These are phyloP conservation scores for Exophiala calicioides DNA, from an alignment of 2,329 filamentous ascomycete genomes.

Conservation along the genomic window DNA sequence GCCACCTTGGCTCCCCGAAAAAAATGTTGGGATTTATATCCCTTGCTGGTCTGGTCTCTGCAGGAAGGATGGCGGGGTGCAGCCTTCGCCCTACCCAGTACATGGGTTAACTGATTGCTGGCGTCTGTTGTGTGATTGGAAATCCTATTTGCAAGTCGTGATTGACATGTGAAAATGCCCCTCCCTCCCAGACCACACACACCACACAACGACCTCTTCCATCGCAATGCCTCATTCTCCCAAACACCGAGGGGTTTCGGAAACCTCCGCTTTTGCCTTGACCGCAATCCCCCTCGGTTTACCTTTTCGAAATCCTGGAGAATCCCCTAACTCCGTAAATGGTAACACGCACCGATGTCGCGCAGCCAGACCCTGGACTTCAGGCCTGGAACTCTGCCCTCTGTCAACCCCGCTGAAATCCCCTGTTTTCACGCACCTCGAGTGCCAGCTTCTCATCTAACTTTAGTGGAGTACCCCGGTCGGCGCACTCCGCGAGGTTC, in stretches of 20 bases:
- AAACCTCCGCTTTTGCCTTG: no score
- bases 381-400: neutral
- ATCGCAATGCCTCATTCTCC: no score
- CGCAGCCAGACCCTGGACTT: neutral
- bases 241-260: no score
- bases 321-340: neutral
- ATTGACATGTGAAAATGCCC: slow-evolving; percentile 5
- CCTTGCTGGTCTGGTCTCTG: slow-evolving; percentile 1
- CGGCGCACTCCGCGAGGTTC: no score
- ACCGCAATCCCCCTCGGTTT: no score
- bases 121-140: neutral
- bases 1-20: neutral
- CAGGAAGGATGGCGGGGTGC: slow-evolving; percentile 4
- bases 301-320: neutral
- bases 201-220: neutral
- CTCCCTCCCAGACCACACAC: neutral
- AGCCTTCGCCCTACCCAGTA: neutral
- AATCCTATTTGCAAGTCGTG: neutral
- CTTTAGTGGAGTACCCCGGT: no score
- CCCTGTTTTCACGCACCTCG: neutral
- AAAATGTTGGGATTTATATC: slow-evolving; percentile 3
- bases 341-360: neutral
- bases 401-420: neutral
- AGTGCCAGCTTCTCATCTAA: neutral
- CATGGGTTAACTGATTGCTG: no score